phyloP scores from a whole-genome alignment of 2,329 filamentous ascomycete genomes.

The Fusarium sp. region DNA sequence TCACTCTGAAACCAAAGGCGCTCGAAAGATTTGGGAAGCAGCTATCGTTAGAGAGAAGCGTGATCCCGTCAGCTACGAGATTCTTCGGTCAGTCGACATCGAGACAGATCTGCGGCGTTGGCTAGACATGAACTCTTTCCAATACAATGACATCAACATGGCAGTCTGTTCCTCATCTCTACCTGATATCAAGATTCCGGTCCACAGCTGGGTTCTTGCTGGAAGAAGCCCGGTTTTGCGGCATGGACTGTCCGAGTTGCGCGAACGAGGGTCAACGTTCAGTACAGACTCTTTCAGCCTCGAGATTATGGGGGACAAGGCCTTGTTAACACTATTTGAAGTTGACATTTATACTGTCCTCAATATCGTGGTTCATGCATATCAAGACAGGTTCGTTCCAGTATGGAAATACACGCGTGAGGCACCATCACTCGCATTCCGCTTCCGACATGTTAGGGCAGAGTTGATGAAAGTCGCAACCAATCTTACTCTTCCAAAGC shows the following conservation, averaged over 20 bases:
- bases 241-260: constrained; percentile 68
- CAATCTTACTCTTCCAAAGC: constrained; percentile 73
- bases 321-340: constrained; percentile 71
- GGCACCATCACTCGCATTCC: constrained; percentile 71
- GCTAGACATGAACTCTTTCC: constrained; percentile 54
- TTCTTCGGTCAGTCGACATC: constrained; percentile 72
- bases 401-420: constrained; percentile 85
- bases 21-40: constrained; percentile 56
- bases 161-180: constrained; percentile 66
- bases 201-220: constrained; percentile 83
- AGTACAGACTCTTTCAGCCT: constrained; percentile 47
- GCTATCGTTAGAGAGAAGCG: constrained; percentile 57
- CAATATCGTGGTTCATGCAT: constrained; percentile 82
- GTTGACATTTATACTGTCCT: constrained; percentile 83
- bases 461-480: constrained; percentile 91
- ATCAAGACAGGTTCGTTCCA: constrained; percentile 82
- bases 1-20: constrained; percentile 41
- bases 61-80: constrained; percentile 60
- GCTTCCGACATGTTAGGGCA: constrained; percentile 81
- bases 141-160: constrained; percentile 56
- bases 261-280: constrained; percentile 44
- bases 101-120: constrained; percentile 70
- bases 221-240: constrained; percentile 79
- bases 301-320: constrained; percentile 58
- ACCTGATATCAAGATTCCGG: constrained; percentile 78